Base-by-base conservation (phyloP, 2,329 filamentous ascomycete species). In the Hymenoscyphus occultus region DNA sequence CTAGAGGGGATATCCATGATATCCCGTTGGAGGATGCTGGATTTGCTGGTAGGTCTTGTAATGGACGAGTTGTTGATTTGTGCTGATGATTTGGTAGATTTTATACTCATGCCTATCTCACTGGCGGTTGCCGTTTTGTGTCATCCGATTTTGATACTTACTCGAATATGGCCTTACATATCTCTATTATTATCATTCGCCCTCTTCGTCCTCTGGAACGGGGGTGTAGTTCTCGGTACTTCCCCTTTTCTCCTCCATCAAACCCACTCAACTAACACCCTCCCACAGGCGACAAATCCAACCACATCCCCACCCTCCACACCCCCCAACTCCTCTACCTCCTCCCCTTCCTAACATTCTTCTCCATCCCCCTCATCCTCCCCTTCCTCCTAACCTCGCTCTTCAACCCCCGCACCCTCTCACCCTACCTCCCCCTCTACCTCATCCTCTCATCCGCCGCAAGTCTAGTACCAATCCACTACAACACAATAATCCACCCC, bases 261-360 rank as follows among this genome's bases (percentile, higher is more conserved):
- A 31, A 61, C 60, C 31, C 22, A 5, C 40, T 14, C 51, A 59
- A 64, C 59, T 54, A 51, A 31, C 19, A 65, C 56, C 14, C 31
- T 6, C 59, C 3, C 32, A 10, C n/a, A 92, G 91, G 93, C 45
- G 95, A 99, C 78, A 98, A 97, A 78, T 89, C 91, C 32, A 97
- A 97, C 74, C 95, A 99, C 74, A 83, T 95, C 39, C 93, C 93
- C 0, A 95, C 93, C 0, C 80, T 98, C 13, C 94, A 99, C 74
- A 79, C 95, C 5, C 85, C 94, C 0, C 95, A 99, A 78, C 91
- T 99, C 85, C 88, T 98, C 19, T 99, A 99, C 74, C 89, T 98
- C 70, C 97, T 93, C 90, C 90, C 93, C 0, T 90, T 96, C 68
- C 88, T 96, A 65, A 80, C 86, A 42, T 96, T 98, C 79, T 98